Conservation (phyloP, 2,329 filamentous ascomycete genomes). For the Huntiella abstrusa region DNA sequence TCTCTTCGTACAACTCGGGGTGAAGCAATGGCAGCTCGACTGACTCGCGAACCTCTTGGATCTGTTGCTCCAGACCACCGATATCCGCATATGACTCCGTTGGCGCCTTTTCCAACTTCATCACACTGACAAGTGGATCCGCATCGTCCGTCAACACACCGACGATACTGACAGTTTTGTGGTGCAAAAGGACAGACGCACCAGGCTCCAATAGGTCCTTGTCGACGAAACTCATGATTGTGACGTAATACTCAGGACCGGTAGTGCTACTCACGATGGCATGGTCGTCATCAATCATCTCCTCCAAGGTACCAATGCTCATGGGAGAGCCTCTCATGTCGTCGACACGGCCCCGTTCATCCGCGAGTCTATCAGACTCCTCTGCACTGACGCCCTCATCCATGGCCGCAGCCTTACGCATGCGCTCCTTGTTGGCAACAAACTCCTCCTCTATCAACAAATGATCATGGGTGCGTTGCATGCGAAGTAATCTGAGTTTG, state of each 20-base stretch:
- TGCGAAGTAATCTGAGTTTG: slow-evolving; percentile 88
- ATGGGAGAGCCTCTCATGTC: slow-evolving; percentile 98
- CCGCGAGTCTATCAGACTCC: slow-evolving; percentile 65
- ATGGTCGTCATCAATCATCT: slow-evolving; percentile 98
- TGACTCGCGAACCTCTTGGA: slow-evolving; percentile 93
- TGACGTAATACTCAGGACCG: slow-evolving; percentile 96
- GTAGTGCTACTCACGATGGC: slow-evolving; percentile 96
- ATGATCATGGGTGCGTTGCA: slow-evolving; percentile 98
- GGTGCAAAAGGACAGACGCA: slow-evolving; percentile 83
- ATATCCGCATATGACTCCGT: slow-evolving; percentile 98
- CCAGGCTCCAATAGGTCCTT: slow-evolving; percentile 95
- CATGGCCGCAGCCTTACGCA: slow-evolving; percentile 76
- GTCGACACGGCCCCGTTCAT: slow-evolving; percentile 86
- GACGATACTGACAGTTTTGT: slow-evolving; percentile 95
- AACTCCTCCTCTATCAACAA: slow-evolving; percentile 94
- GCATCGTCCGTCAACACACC: slow-evolving; percentile 93
- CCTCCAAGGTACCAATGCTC: slow-evolving; percentile 93
- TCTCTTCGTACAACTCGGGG: slow-evolving; percentile 96
- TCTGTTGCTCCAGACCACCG: slow-evolving; percentile 84
- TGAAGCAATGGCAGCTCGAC: slow-evolving; percentile 89
- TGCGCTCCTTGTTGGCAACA: slow-evolving; percentile 93
- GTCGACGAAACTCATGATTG: slow-evolving; percentile 99
- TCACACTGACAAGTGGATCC: slow-evolving; percentile 87
- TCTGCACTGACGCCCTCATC: slow-evolving; percentile 50
- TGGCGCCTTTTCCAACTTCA: slow-evolving; percentile 98